Evolutionary conservation across 495 filamentous ascomycete genomes (phyloP), one percentile per base, ranked within the genome.

Genomic region (Xylaria telfairii): DNA sequence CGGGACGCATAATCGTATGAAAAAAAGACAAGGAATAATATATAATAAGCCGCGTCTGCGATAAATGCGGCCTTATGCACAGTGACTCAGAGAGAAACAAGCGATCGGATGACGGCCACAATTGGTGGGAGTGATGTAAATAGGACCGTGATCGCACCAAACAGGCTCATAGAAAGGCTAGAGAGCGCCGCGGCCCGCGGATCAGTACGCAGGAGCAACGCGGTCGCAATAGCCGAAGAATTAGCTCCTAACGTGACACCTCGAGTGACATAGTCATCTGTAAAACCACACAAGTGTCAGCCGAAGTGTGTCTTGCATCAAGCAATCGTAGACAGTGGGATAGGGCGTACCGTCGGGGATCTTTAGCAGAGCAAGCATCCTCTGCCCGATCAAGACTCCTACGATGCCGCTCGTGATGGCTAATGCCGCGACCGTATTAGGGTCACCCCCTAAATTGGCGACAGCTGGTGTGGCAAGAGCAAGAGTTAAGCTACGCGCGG

Each of bases 231-330:
- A 12, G 86, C 86, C 7, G 81, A 83, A 3, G 83, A 84, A 73
- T 87, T 89, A 4, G 80, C 84, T 5, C 87, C 87, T 2, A 89
- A 65, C 9, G 86, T 85, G 2, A 89, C 85, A 46, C 87, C 86
- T 61, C 86, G 75, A 1, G 85, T 86, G 15, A 89, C 86, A 68
- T 88, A 89, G 49, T 88, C 87, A 57, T 87, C 85, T 85, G 62
- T n/a, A 39, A 65, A 34, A 51, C 37, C 26, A 65, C 26, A 72
- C 24, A 32, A 67, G 28, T 34, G 46, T 47, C 15, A 46, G 39
- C 28, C 26, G 8, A 47, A 53, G 24, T 54, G 28, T 28, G 19
- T 30, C 30, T 12, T 19, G 12, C 26, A 19, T 13, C 26, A 30
- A 54, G 49, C 21, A 13, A 12, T 13, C 49, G n/a, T 4, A 26